Conservation (phyloP, 768 basidiomycete genomes). For the Leccinellum rugosiceps region DNA sequence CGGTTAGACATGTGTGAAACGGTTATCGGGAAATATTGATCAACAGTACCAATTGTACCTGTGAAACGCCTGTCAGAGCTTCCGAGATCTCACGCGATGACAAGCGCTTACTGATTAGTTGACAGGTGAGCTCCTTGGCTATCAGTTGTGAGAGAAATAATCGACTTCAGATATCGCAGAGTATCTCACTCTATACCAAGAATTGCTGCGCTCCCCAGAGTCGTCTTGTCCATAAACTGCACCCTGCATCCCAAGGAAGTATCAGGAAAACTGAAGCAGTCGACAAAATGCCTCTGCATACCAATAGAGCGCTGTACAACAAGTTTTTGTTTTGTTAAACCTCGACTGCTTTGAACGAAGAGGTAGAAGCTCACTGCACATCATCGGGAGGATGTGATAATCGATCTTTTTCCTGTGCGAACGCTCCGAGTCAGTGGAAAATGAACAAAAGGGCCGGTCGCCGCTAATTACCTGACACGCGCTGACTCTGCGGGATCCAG, state of each 20-base stretch:
- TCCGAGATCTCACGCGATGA: not conserved
- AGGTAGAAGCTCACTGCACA: slow-evolving; percentile 55
- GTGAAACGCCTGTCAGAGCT: not conserved
- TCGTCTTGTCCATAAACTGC: slow-evolving; percentile 78
- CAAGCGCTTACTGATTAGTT: slow-evolving; percentile 53
- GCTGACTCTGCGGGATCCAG: slow-evolving; percentile 52
- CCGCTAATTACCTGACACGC: not conserved
- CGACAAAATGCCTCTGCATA: slow-evolving; percentile 16
- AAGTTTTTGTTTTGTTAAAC: not conserved
- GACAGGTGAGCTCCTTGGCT: slow-evolving; percentile 62
- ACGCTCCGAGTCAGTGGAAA: not conserved
- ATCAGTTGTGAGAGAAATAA: slow-evolving; percentile 1
- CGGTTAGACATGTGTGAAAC: not conserved
- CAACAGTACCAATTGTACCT: slow-evolving; percentile 63
- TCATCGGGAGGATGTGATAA: slow-evolving; percentile 62
- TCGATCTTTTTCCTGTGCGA: slow-evolving; percentile 57
- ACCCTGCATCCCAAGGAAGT: slow-evolving; percentile 40
- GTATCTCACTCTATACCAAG: slow-evolving; percentile 60
- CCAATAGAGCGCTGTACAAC: slow-evolving; percentile 51
- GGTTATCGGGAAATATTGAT: not conserved
- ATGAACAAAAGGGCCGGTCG: not conserved
- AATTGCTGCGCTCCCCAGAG: slow-evolving; percentile 64
- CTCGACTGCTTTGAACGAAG: not conserved
- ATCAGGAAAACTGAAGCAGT: not conserved
- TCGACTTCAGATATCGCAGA: not conserved